Percentiles rank a stretch among this genome's conserved stretches.
Conservation (phyloP, 768 basidiomycete species). For the Russula sp. region DNA sequence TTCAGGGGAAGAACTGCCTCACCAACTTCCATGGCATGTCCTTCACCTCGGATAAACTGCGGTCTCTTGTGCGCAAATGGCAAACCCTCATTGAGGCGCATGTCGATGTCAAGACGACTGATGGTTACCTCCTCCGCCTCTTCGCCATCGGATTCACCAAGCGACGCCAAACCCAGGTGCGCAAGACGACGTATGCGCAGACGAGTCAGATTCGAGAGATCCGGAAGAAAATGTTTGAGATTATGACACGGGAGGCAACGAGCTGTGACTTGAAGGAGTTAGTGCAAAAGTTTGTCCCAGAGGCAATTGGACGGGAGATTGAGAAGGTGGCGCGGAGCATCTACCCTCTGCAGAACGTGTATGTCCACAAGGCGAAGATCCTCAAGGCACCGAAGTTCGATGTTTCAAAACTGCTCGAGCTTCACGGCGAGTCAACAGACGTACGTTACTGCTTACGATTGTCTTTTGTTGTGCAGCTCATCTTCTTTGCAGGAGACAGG, state of each 20-base stretch:
- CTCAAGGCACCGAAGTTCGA: constrained; percentile 97
- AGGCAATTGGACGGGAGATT: constrained; percentile 98
- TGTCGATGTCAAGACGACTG: constrained; percentile 98
- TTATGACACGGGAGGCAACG: constrained; percentile 92
- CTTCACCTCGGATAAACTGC: constrained; percentile 99
- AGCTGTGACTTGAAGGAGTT: constrained; percentile 96
- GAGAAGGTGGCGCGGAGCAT: constrained; percentile 96
- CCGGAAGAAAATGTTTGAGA: constrained; percentile 99
- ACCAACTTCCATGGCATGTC: constrained; percentile 99
- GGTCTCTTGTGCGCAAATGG: constrained; percentile 99
- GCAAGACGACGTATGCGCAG: constrained; percentile 99
- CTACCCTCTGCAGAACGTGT: constrained; percentile 98
- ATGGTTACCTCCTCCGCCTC: constrained; percentile 98
- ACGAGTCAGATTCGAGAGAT: constrained; percentile 94
- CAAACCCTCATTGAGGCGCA: constrained; percentile 98
- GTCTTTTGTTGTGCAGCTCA: constrained; percentile 14
- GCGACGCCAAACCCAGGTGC: constrained; percentile 91
- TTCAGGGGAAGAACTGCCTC: constrained; percentile 98
- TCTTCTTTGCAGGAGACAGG: constrained; percentile 72
- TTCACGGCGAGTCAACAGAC: constrained; percentile 92
- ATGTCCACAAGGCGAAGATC: constrained; percentile 99
- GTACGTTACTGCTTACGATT: constrained; percentile 44
- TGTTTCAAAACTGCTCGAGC: constrained; percentile 89
- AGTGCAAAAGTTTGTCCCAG: constrained; percentile 98
- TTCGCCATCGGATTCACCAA: constrained; percentile 99